Evolutionary conservation across 805 yeast species (phyloP).

Genomic region (Hanseniaspora occidentalis): DNA sequence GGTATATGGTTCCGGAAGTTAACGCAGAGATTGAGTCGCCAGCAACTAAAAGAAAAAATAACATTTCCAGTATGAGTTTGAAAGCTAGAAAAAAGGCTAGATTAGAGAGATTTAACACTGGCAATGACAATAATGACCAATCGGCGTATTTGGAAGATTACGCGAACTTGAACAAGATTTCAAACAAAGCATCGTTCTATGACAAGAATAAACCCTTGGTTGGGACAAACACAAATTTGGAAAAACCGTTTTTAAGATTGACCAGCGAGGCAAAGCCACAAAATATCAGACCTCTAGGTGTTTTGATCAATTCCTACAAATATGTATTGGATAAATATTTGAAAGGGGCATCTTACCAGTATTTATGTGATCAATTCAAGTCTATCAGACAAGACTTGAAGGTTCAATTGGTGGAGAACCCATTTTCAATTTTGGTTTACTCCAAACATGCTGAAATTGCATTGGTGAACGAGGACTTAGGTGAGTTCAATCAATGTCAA

Average conservation of each 20-base stretch:
- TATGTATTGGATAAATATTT: constrained; percentile 41
- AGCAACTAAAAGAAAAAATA: neutral
- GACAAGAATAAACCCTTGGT: constrained; percentile 30
- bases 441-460: constrained; percentile 84
- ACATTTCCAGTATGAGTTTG: neutral
- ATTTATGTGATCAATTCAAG: constrained; percentile 80
- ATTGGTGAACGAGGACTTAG: constrained; percentile 68
- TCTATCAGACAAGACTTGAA: constrained; percentile 88
- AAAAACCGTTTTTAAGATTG: constrained; percentile 68
- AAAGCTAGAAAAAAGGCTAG: neutral
- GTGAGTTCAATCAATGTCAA: constrained; percentile 93
- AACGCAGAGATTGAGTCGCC: too few species aligned
- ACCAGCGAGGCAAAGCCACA: constrained; percentile 89
- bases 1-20: too few species aligned
- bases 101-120: neutral
- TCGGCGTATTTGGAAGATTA: constrained; percentile 14
- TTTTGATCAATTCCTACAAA: constrained; percentile 46
- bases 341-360: constrained; percentile 47
- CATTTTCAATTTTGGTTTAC: constrained; percentile 67
- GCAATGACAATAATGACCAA: constrained; percentile 2
- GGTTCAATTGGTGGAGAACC: constrained; percentile 75
- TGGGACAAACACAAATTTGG: constrained; percentile 56
- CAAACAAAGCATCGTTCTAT: constrained; percentile 20
- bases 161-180: constrained; percentile 19
- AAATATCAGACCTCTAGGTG: constrained; percentile 58